Evolutionary conservation across 1,284 basidiomycete genomes (phyloP).

Genomic region (Singerocomus rubriflavus): DNA sequence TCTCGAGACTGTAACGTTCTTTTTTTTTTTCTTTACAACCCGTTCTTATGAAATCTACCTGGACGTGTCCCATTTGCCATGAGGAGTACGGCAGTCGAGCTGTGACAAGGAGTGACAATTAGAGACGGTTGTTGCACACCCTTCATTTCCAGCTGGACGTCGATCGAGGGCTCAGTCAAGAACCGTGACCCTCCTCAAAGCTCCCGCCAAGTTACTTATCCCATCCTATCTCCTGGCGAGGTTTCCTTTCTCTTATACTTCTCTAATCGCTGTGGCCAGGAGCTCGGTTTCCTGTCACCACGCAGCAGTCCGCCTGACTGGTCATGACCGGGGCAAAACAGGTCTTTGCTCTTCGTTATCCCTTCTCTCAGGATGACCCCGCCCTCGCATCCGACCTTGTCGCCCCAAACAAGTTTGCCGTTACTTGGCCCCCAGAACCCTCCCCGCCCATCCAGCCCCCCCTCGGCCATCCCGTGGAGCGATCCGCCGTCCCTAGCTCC

Average conservation of each 20-base stretch:
- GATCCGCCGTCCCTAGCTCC: conserved; percentile 40
- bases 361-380: conserved; percentile 30
- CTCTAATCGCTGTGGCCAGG: conserved; percentile 10
- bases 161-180: conserved; percentile 31
- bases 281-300: conserved; percentile 18
- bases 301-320: conserved; percentile 1
- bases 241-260: conserved; percentile 16
- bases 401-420: conserved; percentile 45
- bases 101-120: conserved; percentile 32
- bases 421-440: conserved; percentile 48
- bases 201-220: conserved; percentile 14
- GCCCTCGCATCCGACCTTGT: conserved; percentile 40
- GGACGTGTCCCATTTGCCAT: conserved; percentile 22
- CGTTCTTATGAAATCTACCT: conserved; percentile 30
- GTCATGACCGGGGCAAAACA: conserved; percentile 33
- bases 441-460: conserved; percentile 35
- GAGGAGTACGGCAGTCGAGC: conserved; percentile 26
- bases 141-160: conserved; percentile 31
- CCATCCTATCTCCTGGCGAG: conserved; percentile 31
- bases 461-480: conserved; percentile 30
- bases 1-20: conserved; percentile 16
- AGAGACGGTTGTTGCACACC: conserved; percentile 5
- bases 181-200: conserved; percentile 15
- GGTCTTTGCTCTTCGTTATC: conserved; percentile 29
- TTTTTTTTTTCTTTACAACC: conserved; percentile 11